Conservation (phyloP, 306 rosid species). For the Castanea crenata region DNA sequence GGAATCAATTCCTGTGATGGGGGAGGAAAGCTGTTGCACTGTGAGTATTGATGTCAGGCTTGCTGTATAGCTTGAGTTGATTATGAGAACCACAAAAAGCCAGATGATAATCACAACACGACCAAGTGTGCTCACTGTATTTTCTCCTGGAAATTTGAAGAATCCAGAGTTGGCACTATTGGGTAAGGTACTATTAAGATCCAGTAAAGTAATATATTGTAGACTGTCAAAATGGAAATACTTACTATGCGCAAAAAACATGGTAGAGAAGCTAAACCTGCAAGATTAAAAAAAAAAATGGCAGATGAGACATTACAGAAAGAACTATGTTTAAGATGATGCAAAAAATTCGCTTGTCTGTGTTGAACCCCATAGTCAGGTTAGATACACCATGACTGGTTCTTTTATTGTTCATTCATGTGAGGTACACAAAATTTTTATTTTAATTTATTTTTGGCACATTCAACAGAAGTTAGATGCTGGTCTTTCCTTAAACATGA, state of each 20-base stretch:
- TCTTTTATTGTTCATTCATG: neutral
- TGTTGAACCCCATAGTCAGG: too few species aligned
- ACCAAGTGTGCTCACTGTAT: constrained; percentile 39
- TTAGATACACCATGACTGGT: too few species aligned
- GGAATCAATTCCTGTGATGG: constrained; percentile 50
- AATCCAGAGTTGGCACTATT: neutral
- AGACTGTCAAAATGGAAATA: constrained; percentile 11
- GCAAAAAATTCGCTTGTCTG: neutral
- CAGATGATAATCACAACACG: constrained; percentile 41
- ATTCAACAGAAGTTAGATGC: neutral
- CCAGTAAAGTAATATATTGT: neutral
- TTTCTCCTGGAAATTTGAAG: constrained; percentile 45
- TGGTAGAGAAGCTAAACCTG: constrained; percentile 56
- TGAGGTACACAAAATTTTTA: neutral
- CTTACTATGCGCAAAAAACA: constrained; percentile 56
- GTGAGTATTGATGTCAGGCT: constrained; percentile 56
- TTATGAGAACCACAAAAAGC: constrained; percentile 49
- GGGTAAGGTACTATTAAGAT: neutral
- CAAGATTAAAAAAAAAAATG: constrained; percentile 1
- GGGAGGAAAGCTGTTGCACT: constrained; percentile 40
- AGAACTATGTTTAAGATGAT: neutral
- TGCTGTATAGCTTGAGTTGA: constrained; percentile 59
- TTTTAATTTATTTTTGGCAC: neutral
- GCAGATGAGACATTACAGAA: neutral
- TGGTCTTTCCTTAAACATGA: neutral